Conservation (phyloP, 345 rosid species). For the Arabis hirsuta region DNA sequence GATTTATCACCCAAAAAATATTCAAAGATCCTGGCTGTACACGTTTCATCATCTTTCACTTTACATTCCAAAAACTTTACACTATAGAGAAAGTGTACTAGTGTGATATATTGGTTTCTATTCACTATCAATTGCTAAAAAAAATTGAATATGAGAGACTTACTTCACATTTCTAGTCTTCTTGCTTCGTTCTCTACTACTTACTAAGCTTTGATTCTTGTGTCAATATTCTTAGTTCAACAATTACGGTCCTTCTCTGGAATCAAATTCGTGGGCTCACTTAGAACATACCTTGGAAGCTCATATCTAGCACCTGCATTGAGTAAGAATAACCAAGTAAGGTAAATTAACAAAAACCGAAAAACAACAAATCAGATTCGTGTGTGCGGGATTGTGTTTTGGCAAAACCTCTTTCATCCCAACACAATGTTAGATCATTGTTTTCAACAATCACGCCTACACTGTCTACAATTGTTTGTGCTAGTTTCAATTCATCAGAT, state of each 20-base stretch:
- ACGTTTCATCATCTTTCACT: conserved; percentile 13
- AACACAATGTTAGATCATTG: conserved; percentile 71
- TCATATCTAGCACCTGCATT: conserved; percentile 81
- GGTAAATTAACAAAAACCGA: conserved; percentile 1
- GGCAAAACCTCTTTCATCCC: conserved; percentile 77
- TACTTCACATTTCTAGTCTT: conserved; percentile 2
- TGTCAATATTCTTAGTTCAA: neutral
- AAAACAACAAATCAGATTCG: neutral
- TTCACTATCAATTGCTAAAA: neutral
- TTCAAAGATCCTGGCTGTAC: conserved; percentile 12
- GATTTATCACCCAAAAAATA: neutral
- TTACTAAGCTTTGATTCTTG: conserved; percentile 14
- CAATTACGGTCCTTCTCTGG: conserved; percentile 40
- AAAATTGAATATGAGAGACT: neutral
- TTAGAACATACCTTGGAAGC: conserved; percentile 78
- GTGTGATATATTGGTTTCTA: neutral
- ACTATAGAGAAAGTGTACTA: conserved; percentile 8
- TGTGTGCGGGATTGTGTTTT: neutral
- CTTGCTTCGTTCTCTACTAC: conserved; percentile 19
- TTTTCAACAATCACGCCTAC: conserved; percentile 74
- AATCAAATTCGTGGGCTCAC: conserved; percentile 81
- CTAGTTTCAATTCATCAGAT: conserved; percentile 64
- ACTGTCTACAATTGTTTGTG: conserved; percentile 75
- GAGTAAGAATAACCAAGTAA: neutral
- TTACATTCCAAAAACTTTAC: neutral